phyloP scores from a whole-genome alignment of 2,329 filamentous ascomycete genomes.

The Fusarium continuum region DNA sequence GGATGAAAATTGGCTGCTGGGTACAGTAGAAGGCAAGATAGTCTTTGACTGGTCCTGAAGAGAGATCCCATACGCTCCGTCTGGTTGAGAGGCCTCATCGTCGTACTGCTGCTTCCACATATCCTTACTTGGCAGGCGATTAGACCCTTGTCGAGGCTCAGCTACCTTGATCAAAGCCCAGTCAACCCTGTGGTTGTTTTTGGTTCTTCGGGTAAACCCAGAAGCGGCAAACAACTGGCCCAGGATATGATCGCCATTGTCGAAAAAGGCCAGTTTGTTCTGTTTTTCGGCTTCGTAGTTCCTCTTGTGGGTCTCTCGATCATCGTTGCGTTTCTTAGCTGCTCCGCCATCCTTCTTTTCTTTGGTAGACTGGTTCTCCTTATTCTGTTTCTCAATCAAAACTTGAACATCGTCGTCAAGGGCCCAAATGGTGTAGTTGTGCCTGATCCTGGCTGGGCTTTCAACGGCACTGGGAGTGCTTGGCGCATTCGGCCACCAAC shows the following conservation, averaged over 20 bases:
- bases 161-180: not conserved
- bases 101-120: not conserved
- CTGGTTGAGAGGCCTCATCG: too few species aligned
- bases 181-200: not conserved
- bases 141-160: not conserved
- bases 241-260: not conserved
- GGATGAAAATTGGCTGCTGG: too few species aligned
- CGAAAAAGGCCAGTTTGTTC: not conserved
- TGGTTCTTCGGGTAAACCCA: not conserved
- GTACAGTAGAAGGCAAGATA: not conserved
- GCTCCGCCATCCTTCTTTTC: not conserved
- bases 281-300: not conserved
- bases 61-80: too few species aligned
- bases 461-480: too few species aligned
- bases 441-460: not conserved
- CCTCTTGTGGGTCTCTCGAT: too few species aligned
- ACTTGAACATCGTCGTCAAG: not conserved
- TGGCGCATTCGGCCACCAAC: too few species aligned
- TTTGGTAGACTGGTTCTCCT: too few species aligned
- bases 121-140: not conserved
- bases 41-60: not conserved
- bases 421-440: not conserved
- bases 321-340: too few species aligned
- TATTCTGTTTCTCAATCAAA: too few species aligned
- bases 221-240: not conserved